Conservation (phyloP, 2,329 filamentous ascomycete genomes). For the Aureobasidium sp. region DNA sequence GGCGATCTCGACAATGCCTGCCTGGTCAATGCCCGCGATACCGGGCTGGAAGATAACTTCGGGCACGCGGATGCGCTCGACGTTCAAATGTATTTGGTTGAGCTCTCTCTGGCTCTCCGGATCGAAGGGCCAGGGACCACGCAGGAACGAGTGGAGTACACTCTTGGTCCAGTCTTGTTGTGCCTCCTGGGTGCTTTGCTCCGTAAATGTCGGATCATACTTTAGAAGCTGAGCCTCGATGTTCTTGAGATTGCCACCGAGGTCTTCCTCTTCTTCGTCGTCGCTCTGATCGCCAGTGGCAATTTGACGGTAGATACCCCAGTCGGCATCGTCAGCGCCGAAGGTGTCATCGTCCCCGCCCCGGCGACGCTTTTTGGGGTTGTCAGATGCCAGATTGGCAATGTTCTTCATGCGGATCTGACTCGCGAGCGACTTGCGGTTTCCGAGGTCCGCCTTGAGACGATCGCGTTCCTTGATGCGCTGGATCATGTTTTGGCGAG, state of each 20-base stretch:
- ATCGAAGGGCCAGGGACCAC: slow-evolving; percentile 81
- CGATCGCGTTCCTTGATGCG: slow-evolving; percentile 91
- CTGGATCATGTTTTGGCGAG: slow-evolving; percentile 60
- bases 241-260: slow-evolving; percentile 60
- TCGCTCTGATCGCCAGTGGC: slow-evolving; percentile 72
- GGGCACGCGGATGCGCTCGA: slow-evolving; percentile 88
- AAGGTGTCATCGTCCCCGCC: slow-evolving; percentile 94
- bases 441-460: slow-evolving; percentile 87
- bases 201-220: slow-evolving; percentile 81
- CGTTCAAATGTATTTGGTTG: slow-evolving; percentile 88
- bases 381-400: slow-evolving; percentile 88
- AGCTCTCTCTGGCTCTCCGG: slow-evolving; percentile 68
- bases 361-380: slow-evolving; percentile 67
- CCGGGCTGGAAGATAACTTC: slow-evolving; percentile 89
- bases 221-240: slow-evolving; percentile 79
- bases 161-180: slow-evolving; percentile 94
- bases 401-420: slow-evolving; percentile 98
- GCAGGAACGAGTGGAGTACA: slow-evolving; percentile 79
- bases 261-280: slow-evolving; percentile 88
- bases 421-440: slow-evolving; percentile 89
- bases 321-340: slow-evolving; percentile 93
- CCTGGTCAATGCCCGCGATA: slow-evolving; percentile 87
- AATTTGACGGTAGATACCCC: slow-evolving; percentile 92
- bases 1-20: slow-evolving; percentile 84
- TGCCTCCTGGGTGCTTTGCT: slow-evolving; percentile 84